These are phyloP conservation scores for Eutrema salsugineum DNA, from an alignment of 441 rosid species.

Conservation along the genomic window DNA sequence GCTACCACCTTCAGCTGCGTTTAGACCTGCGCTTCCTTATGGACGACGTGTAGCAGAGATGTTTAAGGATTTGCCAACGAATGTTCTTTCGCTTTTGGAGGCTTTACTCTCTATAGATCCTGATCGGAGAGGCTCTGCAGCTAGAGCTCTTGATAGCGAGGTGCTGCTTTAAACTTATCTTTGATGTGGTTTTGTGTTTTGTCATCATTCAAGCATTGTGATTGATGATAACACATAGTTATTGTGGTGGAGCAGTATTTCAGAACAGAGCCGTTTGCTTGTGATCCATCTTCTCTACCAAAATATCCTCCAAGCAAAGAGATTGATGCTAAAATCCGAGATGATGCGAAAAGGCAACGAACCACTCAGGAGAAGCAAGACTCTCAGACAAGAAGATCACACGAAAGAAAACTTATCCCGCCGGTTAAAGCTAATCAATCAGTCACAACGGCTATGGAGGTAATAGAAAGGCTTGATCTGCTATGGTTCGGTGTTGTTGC, in stretches of 20 bases:
- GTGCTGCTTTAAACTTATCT: conserved; percentile 33
- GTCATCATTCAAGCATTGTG: not conserved
- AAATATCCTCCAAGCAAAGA: conserved; percentile 69
- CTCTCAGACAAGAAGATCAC: conserved; percentile 39
- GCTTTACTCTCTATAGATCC: conserved; percentile 63
- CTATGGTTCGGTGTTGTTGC: conserved; percentile 26
- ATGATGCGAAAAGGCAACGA: conserved; percentile 54
- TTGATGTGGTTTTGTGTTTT: not conserved
- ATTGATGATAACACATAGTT: not conserved
- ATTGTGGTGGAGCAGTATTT: conserved; percentile 42
- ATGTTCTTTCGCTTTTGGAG: conserved; percentile 55
- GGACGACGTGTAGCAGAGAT: conserved; percentile 49
- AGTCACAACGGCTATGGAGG: conserved; percentile 42
- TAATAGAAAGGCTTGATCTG: conserved; percentile 41
- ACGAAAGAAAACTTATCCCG: conserved; percentile 29
- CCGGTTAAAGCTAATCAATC: conserved; percentile 35
- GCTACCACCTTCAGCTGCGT: conserved; percentile 59
- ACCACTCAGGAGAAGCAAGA: conserved; percentile 38
- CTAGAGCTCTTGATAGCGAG: conserved; percentile 55
- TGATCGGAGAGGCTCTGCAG: conserved; percentile 48
- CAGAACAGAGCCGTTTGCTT: conserved; percentile 49
- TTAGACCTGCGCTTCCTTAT: conserved; percentile 57
- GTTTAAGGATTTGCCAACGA: conserved; percentile 50
- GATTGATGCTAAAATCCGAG: conserved; percentile 60
- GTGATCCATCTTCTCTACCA: conserved; percentile 63